Conservation (phyloP, 2,329 filamentous ascomycete genomes). For the Nannizziopsis arthrosporioides region DNA sequence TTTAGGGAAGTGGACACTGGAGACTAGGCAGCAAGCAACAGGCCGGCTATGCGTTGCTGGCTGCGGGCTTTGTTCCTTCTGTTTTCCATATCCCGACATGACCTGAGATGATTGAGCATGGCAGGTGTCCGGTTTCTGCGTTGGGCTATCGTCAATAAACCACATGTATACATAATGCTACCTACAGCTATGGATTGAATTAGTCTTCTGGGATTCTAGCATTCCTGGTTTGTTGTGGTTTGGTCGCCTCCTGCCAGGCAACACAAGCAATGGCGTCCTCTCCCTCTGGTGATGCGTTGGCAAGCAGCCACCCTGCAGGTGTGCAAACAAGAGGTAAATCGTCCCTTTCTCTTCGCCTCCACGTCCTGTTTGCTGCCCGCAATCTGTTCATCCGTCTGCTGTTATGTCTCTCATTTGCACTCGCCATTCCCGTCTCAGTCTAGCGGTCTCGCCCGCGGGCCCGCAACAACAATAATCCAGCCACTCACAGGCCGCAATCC, state of each 20-base stretch:
- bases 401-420: too few species aligned
- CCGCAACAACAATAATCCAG: slow-evolving; percentile 6
- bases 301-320: too few species aligned
- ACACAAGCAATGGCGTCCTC: too few species aligned
- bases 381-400: too few species aligned
- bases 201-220: slow-evolving; percentile 4
- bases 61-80: slow-evolving; percentile 2
- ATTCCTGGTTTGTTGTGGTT: slow-evolving; percentile 13
- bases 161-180: slow-evolving; percentile 7
- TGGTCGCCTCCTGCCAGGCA: slow-evolving; percentile 13
- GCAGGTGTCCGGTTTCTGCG: slow-evolving; percentile 4
- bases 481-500: background rate
- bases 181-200: slow-evolving; percentile 2
- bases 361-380: too few species aligned
- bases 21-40: slow-evolving; percentile 23
- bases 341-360: too few species aligned
- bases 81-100: background rate
- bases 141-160: background rate
- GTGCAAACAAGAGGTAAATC: too few species aligned
- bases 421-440: background rate
- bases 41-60: too few species aligned
- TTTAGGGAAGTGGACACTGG: slow-evolving; percentile 38
- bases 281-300: too few species aligned
- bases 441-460: background rate
- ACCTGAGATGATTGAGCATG: slow-evolving; percentile 2